Conservation (phyloP, 2,329 filamentous ascomycete species). For the Catunica adiposa region DNA sequence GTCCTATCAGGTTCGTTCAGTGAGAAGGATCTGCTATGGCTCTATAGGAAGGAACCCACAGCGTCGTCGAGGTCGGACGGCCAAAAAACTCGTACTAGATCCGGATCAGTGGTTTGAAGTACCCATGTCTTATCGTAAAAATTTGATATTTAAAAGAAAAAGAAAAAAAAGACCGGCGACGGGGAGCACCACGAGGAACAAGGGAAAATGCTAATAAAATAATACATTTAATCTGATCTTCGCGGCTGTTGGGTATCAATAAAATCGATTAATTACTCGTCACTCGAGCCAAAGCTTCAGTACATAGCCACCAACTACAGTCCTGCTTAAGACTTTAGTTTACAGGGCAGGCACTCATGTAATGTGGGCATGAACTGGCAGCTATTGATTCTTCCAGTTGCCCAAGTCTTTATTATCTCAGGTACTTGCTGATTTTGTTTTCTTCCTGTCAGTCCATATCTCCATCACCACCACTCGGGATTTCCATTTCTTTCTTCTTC, state of each 20-base stretch:
- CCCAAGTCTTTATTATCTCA: conserved; percentile 8
- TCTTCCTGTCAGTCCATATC: conserved; percentile 3
- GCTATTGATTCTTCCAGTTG: not conserved
- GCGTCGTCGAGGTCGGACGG: too few species aligned
- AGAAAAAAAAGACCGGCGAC: too few species aligned
- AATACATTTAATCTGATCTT: not conserved
- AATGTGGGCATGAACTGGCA: not conserved
- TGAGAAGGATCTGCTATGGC: too few species aligned
- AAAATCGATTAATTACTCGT: not conserved
- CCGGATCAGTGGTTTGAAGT: too few species aligned
- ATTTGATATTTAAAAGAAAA: too few species aligned
- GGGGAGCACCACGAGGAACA: too few species aligned
- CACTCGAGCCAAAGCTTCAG: not conserved
- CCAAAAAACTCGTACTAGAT: too few species aligned
- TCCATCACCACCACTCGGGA: conserved; percentile 3
- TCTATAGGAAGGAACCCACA: too few species aligned
- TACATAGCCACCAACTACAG: not conserved
- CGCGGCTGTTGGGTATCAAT: too few species aligned
- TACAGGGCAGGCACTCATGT: not conserved
- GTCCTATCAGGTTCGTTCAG: too few species aligned
- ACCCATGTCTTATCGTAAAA: too few species aligned
- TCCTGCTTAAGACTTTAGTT: not conserved
- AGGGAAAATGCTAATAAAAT: not conserved
- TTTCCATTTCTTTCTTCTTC: conserved; percentile 6
- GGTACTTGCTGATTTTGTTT: conserved; percentile 5